Percentiles rank a stretch among this genome's conserved stretches.
phyloP scores from a whole-genome alignment of 2,329 filamentous ascomycete genomes.

The Colletotrichum liaoningense region DNA sequence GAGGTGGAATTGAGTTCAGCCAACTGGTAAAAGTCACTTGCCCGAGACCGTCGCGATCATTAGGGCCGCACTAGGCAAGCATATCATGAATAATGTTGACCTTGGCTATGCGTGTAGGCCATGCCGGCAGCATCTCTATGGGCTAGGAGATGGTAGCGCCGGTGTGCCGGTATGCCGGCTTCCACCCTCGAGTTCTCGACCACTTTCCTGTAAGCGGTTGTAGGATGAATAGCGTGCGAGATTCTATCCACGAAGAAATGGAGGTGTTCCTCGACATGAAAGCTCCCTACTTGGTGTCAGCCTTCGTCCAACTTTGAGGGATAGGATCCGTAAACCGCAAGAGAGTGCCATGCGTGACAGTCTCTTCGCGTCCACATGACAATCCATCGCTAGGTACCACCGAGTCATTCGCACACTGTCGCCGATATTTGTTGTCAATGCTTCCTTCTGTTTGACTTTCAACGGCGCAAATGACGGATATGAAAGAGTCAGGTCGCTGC shows the following conservation, averaged over 20 bases:
- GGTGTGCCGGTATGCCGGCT: neutral
- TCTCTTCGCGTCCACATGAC: constrained; percentile 6
- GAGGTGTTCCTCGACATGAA: neutral
- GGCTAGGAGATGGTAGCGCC: neutral
- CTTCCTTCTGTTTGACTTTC: constrained; percentile 16
- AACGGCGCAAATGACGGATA: neutral
- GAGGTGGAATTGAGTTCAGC: constrained; percentile 17
- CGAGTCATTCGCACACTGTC: constrained; percentile 21
- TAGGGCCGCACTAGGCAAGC: neutral
- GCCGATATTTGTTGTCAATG: constrained; percentile 14
- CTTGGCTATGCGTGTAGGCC: neutral
- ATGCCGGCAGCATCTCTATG: neutral
- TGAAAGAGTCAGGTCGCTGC: constrained; percentile 24
- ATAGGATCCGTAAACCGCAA: neutral
- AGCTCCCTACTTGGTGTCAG: neutral
- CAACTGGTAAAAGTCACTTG: neutral
- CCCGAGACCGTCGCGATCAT: constrained; percentile 9
- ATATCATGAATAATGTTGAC: constrained; percentile 3
- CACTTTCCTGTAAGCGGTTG: neutral
- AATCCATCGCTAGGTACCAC: neutral
- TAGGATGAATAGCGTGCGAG: neutral
- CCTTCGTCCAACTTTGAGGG: neutral
- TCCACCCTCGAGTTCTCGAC: neutral
- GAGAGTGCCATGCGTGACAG: constrained; percentile 7
- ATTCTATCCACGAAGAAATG: neutral